Base-by-base conservation (phyloP, 352 stramenopile species). In the Pythium guiyangense region DNA sequence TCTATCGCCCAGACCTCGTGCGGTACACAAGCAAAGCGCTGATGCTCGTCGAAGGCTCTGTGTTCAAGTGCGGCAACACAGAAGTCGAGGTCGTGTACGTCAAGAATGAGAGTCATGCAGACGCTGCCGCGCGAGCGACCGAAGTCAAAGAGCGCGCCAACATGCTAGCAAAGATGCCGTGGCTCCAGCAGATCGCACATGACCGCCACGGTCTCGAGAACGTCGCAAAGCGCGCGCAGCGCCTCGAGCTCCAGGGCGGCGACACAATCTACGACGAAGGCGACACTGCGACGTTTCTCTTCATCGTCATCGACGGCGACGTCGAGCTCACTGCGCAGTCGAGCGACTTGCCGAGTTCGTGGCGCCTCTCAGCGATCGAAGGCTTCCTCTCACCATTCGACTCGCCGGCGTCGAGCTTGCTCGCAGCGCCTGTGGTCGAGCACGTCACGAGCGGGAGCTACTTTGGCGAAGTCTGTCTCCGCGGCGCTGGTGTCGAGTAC, bases 11-110 rank as follows among this genome's bases (percentile, higher is more conserved):
- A 4, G 80, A 90, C 26, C 40, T 85, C 42, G 67, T 90, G 31
- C 76, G 79, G 14, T 71, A 75, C 29, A 85, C 76, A 0, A 90
- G 80, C 69, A 88, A 89, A 29, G 76, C 80, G 25, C 55, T 90
- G n/a, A 73, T 89, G 59, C 67, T 89, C 4, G 73, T 74, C n/a
- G 78, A 86, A 64, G 75, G 71, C 22, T 85, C 72, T 25, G 67
- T 90, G 4, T 89, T 90, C 54, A 70, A 71, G 15, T 76, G 77
- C 50, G 80, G 78, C 27, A 79, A 71, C 37, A 72, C 59, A 4
- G 80, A 90, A 51, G 10, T 88, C 12, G 80, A 89, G 54, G 80
- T 90, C 26, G 71, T 82, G 12, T 85, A 70, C 29, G 67, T 82
- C 20, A 90, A 90, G 56, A 37, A 60, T 2, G 60, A 69, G 20